phyloP scores from a whole-genome alignment of 768 basidiomycete genomes.

The Nidularia pulvinata region DNA sequence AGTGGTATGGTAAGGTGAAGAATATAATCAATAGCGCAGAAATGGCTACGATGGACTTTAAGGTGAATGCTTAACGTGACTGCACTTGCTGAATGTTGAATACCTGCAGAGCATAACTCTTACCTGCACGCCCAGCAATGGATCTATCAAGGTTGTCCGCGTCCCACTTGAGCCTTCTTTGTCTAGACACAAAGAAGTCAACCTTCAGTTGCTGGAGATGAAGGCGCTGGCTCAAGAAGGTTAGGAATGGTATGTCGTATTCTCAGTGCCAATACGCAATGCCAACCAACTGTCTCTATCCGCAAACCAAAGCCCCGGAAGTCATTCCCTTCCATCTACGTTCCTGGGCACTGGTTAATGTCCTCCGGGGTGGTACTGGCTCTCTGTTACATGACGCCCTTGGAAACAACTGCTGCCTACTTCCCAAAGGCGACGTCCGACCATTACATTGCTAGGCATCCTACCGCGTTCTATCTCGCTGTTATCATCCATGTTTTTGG shows the following conservation, averaged over 20 bases:
- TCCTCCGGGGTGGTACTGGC: conserved; percentile 21
- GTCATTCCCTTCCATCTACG: conserved; percentile 58
- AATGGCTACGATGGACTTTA: conserved; percentile 69
- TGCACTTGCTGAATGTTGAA: too few relatives aligned
- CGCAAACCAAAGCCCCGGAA: conserved; percentile 60
- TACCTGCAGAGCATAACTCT: conserved; percentile 64
- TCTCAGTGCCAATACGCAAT: background rate
- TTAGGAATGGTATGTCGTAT: conserved; percentile 67
- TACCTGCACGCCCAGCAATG: conserved; percentile 54
- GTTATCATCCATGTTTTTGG: conserved; percentile 43
- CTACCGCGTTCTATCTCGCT: conserved; percentile 23
- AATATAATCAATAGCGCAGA: conserved; percentile 58
- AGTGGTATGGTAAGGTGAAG: conserved; percentile 67
- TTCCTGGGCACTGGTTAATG: too few relatives aligned
- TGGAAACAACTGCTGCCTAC: too few relatives aligned
- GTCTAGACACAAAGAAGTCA: conserved; percentile 77
- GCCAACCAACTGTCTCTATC: background rate
- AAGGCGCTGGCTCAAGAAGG: conserved; percentile 79
- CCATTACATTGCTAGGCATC: conserved; percentile 2
- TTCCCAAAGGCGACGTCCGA: conserved; percentile 26
- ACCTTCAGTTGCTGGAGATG: conserved; percentile 78
- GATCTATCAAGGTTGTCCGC: conserved; percentile 42
- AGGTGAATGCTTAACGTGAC: conserved; percentile 34
- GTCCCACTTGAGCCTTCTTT: conserved; percentile 75
- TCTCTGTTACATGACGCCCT: conserved; percentile 24